Conservation (phyloP, 305 asterid genomes). For the Solanum hybrid region DNA sequence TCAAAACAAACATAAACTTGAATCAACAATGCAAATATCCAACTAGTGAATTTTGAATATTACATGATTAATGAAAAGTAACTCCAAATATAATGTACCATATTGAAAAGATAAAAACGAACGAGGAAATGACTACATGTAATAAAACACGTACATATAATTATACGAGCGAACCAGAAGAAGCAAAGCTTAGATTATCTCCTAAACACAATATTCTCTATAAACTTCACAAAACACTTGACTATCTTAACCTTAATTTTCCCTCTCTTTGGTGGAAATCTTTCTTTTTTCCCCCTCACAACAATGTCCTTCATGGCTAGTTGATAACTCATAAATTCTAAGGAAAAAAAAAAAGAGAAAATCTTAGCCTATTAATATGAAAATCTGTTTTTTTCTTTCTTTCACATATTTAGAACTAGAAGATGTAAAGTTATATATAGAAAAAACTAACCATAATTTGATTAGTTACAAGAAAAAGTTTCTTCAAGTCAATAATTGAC, state of each 20-base stretch:
- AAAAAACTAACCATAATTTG: not conserved
- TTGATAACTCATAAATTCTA: not conserved
- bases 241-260: slow-evolving; percentile 8
- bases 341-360: not conserved
- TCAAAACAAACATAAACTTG: too few relatives aligned
- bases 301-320: not conserved
- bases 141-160: not conserved
- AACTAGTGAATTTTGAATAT: too few relatives aligned
- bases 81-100: not conserved
- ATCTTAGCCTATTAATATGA: not conserved
- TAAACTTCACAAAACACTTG: not conserved
- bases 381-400: not conserved
- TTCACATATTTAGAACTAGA: not conserved
- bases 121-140: not conserved
- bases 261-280: slow-evolving; percentile 15
- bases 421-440: not conserved
- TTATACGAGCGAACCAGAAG: not conserved
- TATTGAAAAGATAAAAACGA: not conserved
- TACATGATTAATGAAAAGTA: too few relatives aligned
- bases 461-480: not conserved
- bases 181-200: not conserved
- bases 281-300: not conserved
- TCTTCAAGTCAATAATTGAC: not conserved
- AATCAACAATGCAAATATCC: too few relatives aligned
- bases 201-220: not conserved